These are phyloP conservation scores for Penicillium thymicola DNA, from an alignment of 2,329 filamentous ascomycete species.

Conservation along the genomic window DNA sequence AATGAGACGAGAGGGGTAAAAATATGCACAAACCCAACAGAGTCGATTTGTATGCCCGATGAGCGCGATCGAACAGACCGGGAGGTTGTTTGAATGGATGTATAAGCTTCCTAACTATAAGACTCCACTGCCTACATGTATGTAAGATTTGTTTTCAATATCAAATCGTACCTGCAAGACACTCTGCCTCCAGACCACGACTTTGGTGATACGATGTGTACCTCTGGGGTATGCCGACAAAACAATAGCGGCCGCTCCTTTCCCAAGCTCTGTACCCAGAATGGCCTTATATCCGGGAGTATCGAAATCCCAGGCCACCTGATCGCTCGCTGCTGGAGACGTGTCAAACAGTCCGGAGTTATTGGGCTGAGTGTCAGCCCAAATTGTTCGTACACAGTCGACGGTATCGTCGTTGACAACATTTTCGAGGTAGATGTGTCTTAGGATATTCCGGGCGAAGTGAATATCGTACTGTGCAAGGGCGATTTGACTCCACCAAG, in stretches of 20 bases:
- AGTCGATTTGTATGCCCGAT: not conserved
- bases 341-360: not conserved
- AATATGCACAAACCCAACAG: not conserved
- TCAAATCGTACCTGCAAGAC: not conserved
- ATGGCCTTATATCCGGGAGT: not conserved
- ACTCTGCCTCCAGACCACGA: not conserved
- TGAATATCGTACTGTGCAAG: not conserved
- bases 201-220: not conserved
- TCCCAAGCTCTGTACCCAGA: constrained; percentile 3
- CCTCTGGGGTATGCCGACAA: not conserved
- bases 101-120: not conserved
- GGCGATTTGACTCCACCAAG: not conserved
- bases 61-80: not conserved
- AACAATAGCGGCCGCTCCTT: not conserved
- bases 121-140: not conserved
- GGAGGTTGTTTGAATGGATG: too few relatives aligned
- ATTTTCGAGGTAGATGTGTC: not conserved
- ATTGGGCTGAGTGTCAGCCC: not conserved
- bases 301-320: not conserved
- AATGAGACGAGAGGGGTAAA: too few relatives aligned
- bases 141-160: not conserved
- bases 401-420: not conserved
- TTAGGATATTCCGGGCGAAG: not conserved
- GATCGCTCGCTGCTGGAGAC: not conserved
- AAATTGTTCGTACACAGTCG: not conserved